A percentile compares a stretch with the other conserved stretches of the same genome.
These are phyloP conservation scores for Leonotis leonurus DNA, from an alignment of 257 asterid genomes.

Conservation along the genomic window DNA sequence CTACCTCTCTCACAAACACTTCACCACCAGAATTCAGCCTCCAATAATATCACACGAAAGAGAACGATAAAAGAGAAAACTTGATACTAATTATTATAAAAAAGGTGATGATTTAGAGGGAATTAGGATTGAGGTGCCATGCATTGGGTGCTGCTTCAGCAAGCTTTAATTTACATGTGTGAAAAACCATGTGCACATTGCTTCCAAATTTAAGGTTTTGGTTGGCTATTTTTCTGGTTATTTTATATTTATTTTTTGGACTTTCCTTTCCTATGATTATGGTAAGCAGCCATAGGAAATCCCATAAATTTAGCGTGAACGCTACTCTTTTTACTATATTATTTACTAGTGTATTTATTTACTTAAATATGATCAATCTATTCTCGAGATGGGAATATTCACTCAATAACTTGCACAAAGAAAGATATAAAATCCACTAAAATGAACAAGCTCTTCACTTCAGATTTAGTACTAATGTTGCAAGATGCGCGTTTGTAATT, in stretches of 20 bases:
- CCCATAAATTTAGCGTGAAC: no score
- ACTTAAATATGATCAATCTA: neutral
- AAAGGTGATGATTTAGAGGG: neutral
- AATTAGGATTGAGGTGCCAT: constrained; percentile 11
- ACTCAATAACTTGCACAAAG: neutral
- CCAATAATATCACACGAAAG: neutral
- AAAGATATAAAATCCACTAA: neutral
- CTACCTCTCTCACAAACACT: constrained; percentile 13
- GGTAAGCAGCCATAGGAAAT: no score
- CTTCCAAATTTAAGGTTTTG: constrained; percentile 27
- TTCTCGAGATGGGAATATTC: constrained; percentile 18
- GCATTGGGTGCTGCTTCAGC: constrained; percentile 24
- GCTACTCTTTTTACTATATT: no score
- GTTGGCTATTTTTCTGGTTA: constrained; percentile 5
- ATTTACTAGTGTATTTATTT: no score
- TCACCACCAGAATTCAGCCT: neutral
- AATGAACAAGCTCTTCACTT: neutral
- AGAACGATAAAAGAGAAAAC: neutral
- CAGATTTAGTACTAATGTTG: neutral
- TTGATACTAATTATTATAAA: no score
- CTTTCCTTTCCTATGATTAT: neutral
- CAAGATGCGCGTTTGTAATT: neutral
- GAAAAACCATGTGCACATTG: constrained; percentile 10
- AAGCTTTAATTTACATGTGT: constrained; percentile 39
- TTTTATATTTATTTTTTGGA: neutral